A percentile compares a stretch with the other conserved stretches of the same genome.
phyloP scores from a whole-genome alignment of 2,329 filamentous ascomycete genomes.

The Cladosporium sp. region DNA sequence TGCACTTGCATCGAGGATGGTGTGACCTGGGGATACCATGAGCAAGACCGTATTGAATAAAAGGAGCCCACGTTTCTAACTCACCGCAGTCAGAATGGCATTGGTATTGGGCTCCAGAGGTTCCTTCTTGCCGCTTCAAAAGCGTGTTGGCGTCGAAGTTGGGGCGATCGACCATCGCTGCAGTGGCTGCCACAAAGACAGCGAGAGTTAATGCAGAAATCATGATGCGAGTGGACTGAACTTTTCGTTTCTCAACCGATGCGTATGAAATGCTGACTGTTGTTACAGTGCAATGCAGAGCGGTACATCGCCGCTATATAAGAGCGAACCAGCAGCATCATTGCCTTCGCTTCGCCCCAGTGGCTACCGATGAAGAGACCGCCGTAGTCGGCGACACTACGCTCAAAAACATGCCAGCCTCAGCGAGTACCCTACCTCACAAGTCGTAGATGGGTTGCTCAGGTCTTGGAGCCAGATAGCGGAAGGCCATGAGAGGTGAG shows the following conservation, averaged over 20 bases:
- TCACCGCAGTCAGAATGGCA: constrained; percentile 34
- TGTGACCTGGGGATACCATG: constrained; percentile 20
- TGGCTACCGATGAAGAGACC: no score
- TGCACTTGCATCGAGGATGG: constrained; percentile 23
- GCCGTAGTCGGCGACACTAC: background rate
- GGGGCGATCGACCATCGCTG: constrained; percentile 1
- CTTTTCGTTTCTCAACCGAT: no score
- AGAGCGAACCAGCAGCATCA: no score
- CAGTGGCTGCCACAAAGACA: background rate
- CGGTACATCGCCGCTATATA: no score
- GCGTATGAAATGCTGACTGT: no score
- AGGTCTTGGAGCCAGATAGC: background rate
- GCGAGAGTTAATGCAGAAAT: background rate
- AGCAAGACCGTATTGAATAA: background rate
- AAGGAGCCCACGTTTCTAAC: background rate
- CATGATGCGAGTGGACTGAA: background rate
- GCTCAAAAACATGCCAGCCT: background rate
- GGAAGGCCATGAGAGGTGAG: background rate
- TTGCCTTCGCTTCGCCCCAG: background rate
- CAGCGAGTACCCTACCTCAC: background rate
- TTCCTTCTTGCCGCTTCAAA: constrained; percentile 21
- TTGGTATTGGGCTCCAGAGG: constrained; percentile 25
- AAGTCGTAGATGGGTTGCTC: background rate
- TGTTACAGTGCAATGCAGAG: no score
- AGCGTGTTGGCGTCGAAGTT: constrained; percentile 1